Percentiles rank a stretch among this genome's conserved stretches.
These are phyloP conservation scores for Eucommia ulmoides DNA, from an alignment of 257 asterid species.

Conservation along the genomic window DNA sequence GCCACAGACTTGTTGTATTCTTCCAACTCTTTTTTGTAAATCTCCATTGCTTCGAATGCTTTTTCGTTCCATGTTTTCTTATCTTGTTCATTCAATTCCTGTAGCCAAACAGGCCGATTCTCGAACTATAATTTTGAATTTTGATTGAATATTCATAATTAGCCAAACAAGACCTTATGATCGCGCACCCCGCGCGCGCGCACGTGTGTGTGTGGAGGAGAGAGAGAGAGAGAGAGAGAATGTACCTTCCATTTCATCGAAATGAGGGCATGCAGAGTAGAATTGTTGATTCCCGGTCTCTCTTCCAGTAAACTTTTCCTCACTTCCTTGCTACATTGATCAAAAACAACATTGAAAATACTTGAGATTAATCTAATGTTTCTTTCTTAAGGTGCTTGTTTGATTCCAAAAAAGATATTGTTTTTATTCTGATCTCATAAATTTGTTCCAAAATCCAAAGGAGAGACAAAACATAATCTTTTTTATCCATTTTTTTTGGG, in stretches of 20 bases:
- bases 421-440: too few species aligned
- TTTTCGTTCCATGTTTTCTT: slow-evolving; percentile 52
- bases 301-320: slow-evolving; percentile 51
- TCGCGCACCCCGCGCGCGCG: too few species aligned
- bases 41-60: slow-evolving; percentile 71
- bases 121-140: too few species aligned
- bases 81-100: slow-evolving; percentile 70
- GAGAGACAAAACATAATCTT: too few species aligned
- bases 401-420: too few species aligned
- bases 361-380: not conserved
- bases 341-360: not conserved
- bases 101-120: not conserved
- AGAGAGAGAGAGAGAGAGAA: too few species aligned
- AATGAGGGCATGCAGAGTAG: slow-evolving; percentile 55
- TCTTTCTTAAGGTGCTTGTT: not conserved
- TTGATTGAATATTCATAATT: too few species aligned
- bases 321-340: slow-evolving; percentile 39
- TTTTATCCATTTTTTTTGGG: too few species aligned
- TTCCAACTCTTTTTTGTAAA: slow-evolving; percentile 67
- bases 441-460: too few species aligned
- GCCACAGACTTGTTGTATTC: slow-evolving; percentile 54
- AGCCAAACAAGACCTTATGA: too few species aligned
- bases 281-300: slow-evolving; percentile 44
- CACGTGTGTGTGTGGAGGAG: too few species aligned
- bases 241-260: slow-evolving; percentile 86